A percentile compares a stretch with the other conserved stretches of the same genome.
These are phyloP conservation scores for Waitea zeae DNA, from an alignment of 1,284 basidiomycete species.

Conservation along the genomic window DNA sequence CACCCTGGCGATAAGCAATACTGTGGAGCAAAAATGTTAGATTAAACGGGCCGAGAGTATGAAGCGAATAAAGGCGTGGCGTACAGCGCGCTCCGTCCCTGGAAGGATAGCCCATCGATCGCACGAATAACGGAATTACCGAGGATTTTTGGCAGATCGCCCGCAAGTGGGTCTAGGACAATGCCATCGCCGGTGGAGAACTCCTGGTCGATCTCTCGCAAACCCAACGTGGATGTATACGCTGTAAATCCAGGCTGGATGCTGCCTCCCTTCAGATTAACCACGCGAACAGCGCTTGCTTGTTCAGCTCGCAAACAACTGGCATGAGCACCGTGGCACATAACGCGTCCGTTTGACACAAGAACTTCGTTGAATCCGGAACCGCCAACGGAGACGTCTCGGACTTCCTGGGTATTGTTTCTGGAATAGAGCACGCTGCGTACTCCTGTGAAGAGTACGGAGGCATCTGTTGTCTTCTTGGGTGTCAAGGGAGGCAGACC, in stretches of 20 bases:
- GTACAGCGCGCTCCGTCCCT: constrained; percentile 51
- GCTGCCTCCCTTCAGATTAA: constrained; percentile 34
- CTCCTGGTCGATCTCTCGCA: constrained; percentile 47
- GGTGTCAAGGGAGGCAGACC: constrained; percentile 46
- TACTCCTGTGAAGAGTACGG: constrained; percentile 44
- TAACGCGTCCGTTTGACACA: constrained; percentile 22
- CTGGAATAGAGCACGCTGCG: constrained; percentile 19
- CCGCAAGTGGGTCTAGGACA: constrained; percentile 30
- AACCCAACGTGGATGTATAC: constrained; percentile 39
- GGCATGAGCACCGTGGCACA: constrained; percentile 20
- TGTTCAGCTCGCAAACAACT: constrained; percentile 15
- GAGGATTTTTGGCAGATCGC: constrained; percentile 21
- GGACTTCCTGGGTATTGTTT: constrained; percentile 1
- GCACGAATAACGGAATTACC: constrained; percentile 42
- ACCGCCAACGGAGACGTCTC: constrained; percentile 8
- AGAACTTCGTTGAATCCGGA: constrained; percentile 15
- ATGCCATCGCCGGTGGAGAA: constrained; percentile 50
- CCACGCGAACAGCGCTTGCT: constrained; percentile 13
- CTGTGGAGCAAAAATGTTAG: constrained; percentile 9
- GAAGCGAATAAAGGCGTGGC: too few species aligned
- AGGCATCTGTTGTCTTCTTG: constrained; percentile 15
- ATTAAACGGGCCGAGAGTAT: constrained; percentile 8
- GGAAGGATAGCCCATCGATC: constrained; percentile 59
- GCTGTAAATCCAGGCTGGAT: constrained; percentile 41
- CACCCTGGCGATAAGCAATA: constrained; percentile 18